These are phyloP conservation scores for Fagopyrum homotropicum DNA, from an alignment of 148 eudicot genomes.

Conservation along the genomic window DNA sequence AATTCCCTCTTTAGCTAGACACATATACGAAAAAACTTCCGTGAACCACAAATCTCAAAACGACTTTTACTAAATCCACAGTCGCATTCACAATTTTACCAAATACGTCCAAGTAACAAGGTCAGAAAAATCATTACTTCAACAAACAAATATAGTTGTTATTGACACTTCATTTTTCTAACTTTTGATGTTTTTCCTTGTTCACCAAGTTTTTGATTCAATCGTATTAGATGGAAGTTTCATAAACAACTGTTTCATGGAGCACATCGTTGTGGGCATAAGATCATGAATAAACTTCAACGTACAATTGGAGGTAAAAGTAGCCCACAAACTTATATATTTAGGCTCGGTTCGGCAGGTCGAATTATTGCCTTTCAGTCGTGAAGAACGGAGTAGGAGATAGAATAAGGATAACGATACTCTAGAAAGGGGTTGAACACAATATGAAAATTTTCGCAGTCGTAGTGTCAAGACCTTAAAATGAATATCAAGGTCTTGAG, in stretches of 20 bases:
- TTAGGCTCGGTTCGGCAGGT: not conserved
- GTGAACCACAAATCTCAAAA: too few species aligned
- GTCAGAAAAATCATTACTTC: slow-evolving; percentile 27
- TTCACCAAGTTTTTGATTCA: slow-evolving; percentile 64
- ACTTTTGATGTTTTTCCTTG: not conserved
- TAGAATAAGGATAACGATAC: too few species aligned
- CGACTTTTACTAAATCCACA: too few species aligned
- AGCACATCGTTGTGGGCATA: slow-evolving; percentile 92
- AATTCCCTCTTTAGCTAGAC: too few species aligned
- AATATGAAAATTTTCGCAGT: too few species aligned
- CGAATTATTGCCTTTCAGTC: too few species aligned
- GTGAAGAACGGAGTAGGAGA: too few species aligned
- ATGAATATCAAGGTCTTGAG: too few species aligned
- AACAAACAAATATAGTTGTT: not conserved
- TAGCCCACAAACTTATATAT: not conserved
- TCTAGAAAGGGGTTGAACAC: too few species aligned
- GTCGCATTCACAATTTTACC: too few species aligned
- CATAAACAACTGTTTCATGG: slow-evolving; percentile 56
- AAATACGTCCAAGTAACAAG: slow-evolving; percentile 41
- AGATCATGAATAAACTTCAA: slow-evolving; percentile 82
- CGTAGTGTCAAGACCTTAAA: too few species aligned
- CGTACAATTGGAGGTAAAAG: slow-evolving; percentile 70
- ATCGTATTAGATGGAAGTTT: slow-evolving; percentile 88
- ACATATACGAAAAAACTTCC: too few species aligned
- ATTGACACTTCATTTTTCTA: not conserved